Conservation (phyloP, 495 filamentous ascomycete genomes). For the Glonium stellatum region DNA sequence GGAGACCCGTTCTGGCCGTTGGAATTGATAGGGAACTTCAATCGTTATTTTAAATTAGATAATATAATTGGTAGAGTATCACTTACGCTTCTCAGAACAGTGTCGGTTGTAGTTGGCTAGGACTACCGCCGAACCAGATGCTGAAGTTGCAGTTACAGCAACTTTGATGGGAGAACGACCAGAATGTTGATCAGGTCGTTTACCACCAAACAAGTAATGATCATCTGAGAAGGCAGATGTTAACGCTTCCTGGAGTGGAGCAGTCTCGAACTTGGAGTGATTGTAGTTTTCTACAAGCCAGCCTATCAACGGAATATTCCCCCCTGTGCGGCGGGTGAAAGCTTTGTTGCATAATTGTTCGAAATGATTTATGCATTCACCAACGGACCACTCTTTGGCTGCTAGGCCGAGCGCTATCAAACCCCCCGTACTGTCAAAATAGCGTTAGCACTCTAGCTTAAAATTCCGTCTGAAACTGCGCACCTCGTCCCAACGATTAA, state of each 20-base stretch:
- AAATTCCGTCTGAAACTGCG: too few relatives aligned
- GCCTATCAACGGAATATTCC: not conserved
- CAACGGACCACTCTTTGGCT: not conserved
- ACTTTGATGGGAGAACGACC: not conserved
- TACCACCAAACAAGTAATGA: constrained; percentile 1
- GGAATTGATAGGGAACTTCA: not conserved
- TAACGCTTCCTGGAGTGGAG: not conserved
- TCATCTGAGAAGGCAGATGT: constrained; percentile 1
- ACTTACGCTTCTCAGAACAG: not conserved
- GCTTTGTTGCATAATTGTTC: not conserved
- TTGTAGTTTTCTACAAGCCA: constrained; percentile 3
- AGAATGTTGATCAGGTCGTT: not conserved
- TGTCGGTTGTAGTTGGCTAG: constrained; percentile 6
- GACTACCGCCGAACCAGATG: not conserved
- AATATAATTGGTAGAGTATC: not conserved
- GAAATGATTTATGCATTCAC: not conserved
- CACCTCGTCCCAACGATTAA: constrained; percentile 2
- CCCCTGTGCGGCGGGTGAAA: not conserved
- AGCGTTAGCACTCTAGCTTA: not conserved
- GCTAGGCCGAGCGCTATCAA: not conserved
- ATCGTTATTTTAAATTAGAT: not conserved
- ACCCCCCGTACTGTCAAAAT: not conserved
- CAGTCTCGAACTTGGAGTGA: not conserved
- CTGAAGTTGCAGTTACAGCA: not conserved
- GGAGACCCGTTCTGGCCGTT: not conserved